These are phyloP conservation scores for Selenicereus undatus DNA, from an alignment of 148 eudicot genomes.

Conservation along the genomic window DNA sequence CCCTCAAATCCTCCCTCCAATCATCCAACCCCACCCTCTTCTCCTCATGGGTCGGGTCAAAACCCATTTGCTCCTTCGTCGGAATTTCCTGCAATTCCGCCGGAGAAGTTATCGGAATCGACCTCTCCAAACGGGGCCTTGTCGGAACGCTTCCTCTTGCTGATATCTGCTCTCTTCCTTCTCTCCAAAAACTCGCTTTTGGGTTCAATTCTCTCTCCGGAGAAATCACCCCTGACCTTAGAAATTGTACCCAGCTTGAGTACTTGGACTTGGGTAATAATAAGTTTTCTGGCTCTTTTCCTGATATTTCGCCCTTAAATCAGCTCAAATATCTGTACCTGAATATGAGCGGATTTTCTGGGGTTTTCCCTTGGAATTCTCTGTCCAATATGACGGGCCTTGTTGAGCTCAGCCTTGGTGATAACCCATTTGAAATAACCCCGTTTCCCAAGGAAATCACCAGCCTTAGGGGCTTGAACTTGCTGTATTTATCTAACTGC, in stretches of 20 bases:
- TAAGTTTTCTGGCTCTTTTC: slow-evolving; percentile 50
- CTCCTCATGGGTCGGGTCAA: slow-evolving; percentile 33
- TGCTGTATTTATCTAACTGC: slow-evolving; percentile 69
- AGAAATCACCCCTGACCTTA: slow-evolving; percentile 24
- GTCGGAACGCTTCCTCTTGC: slow-evolving; percentile 45
- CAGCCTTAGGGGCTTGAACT: slow-evolving; percentile 32
- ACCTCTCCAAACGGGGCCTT: slow-evolving; percentile 50
- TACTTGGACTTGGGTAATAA: slow-evolving; percentile 83
- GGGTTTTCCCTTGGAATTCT: slow-evolving; percentile 67
- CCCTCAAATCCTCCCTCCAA: slow-evolving; percentile 36
- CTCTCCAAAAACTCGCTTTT: slow-evolving; percentile 56
- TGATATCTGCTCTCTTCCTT: slow-evolving; percentile 47
- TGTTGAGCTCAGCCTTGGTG: slow-evolving; percentile 55
- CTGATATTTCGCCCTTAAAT: slow-evolving; percentile 44
- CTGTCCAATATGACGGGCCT: slow-evolving; percentile 47
- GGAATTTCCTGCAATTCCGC: slow-evolving; percentile 39
- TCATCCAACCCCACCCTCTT: slow-evolving; percentile 32
- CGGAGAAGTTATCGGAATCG: slow-evolving; percentile 37
- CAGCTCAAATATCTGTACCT: slow-evolving; percentile 39
- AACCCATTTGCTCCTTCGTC: slow-evolving; percentile 28
- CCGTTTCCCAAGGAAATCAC: slow-evolving; percentile 45
- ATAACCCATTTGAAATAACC: slow-evolving; percentile 50
- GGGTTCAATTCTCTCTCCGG: slow-evolving; percentile 58
- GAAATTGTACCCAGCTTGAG: slow-evolving; percentile 36
- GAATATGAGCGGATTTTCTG: slow-evolving; percentile 57